Evolutionary conservation across 176 grass and related monocot species (phyloP).

Genomic region (Carex myosuroides): DNA sequence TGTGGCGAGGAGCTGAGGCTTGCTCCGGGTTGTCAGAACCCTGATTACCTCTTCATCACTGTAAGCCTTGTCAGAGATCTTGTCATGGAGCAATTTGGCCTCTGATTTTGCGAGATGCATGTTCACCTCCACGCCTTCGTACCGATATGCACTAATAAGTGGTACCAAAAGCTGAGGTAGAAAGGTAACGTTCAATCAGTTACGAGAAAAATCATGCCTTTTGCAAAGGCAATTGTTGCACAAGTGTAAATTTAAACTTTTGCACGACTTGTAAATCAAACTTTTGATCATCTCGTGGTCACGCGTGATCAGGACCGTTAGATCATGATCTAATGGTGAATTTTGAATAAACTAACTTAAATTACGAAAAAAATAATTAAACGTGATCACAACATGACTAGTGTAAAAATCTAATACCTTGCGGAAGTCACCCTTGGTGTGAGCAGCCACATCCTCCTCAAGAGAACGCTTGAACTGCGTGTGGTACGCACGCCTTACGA

Average conservation of each 20-base stretch:
- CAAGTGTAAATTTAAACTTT: not conserved
- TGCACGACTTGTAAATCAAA: too few species aligned
- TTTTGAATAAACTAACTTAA: too few species aligned
- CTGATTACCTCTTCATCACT: slow-evolving; percentile 72
- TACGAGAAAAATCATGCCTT: not conserved
- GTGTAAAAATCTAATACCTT: slow-evolving; percentile 12
- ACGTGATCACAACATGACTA: too few species aligned
- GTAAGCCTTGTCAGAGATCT: slow-evolving; percentile 76
- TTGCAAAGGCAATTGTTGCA: not conserved
- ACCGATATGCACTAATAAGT: slow-evolving; percentile 67
- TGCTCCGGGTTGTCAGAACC: slow-evolving; percentile 86
- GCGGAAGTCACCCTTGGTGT: slow-evolving; percentile 70
- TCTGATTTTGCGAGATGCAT: slow-evolving; percentile 70
- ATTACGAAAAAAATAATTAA: too few species aligned
- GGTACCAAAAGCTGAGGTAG: slow-evolving; percentile 74
- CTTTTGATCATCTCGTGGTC: too few species aligned
- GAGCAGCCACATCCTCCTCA: slow-evolving; percentile 82
- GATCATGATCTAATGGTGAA: too few species aligned
- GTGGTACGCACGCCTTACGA: slow-evolving; percentile 60
- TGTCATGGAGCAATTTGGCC: slow-evolving; percentile 73
- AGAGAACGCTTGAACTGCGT: slow-evolving; percentile 73
- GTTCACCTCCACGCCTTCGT: slow-evolving; percentile 68
- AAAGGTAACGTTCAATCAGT: not conserved
- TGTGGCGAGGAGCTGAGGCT: slow-evolving; percentile 74
- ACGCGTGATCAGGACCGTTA: too few species aligned